Percentiles rank a stretch among this genome's conserved stretches.
These are phyloP conservation scores for Asterella californica DNA, from an alignment of 225 moss, liverwort and hornwort species.

Conservation along the genomic window DNA sequence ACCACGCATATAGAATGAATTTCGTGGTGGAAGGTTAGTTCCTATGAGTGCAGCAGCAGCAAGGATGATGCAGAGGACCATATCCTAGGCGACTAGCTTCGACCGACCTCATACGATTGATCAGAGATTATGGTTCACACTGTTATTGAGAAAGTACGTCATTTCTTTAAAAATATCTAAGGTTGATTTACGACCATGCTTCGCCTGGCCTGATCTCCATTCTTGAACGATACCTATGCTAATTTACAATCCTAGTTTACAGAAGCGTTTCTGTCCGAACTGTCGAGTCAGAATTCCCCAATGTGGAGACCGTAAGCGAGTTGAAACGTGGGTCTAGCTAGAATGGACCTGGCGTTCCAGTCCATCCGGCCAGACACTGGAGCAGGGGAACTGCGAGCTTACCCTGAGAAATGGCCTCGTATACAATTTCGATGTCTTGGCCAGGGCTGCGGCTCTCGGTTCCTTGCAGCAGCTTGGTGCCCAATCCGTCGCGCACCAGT, in stretches of 20 bases:
- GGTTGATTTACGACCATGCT: not conserved
- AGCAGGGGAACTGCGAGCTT: conserved; percentile 37
- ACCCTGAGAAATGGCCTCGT: conserved; percentile 41
- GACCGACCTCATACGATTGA: not conserved
- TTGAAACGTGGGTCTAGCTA: not conserved
- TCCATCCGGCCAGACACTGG: conserved; percentile 42
- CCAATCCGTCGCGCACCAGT: conserved; percentile 29
- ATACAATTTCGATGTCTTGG: conserved; percentile 41
- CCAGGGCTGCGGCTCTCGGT: conserved; percentile 37
- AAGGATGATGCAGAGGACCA: not conserved
- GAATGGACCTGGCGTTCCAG: conserved; percentile 39
- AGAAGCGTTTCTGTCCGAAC: not conserved
- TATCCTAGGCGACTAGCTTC: too few species aligned
- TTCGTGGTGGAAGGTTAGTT: not conserved
- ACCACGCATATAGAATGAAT: too few species aligned
- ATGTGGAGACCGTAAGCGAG: not conserved
- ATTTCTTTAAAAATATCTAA: not conserved
- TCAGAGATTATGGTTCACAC: not conserved
- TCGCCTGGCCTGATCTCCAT: not conserved
- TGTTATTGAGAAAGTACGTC: not conserved
- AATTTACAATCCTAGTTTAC: not conserved
- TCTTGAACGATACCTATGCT: not conserved
- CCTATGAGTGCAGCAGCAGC: not conserved
- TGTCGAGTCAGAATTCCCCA: not conserved
- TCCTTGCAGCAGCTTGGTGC: conserved; percentile 33